A percentile compares a stretch with the other conserved stretches of the same genome.
Evolutionary conservation across 768 basidiomycete genomes (phyloP).

Genomic region (Suillus variegatus): DNA sequence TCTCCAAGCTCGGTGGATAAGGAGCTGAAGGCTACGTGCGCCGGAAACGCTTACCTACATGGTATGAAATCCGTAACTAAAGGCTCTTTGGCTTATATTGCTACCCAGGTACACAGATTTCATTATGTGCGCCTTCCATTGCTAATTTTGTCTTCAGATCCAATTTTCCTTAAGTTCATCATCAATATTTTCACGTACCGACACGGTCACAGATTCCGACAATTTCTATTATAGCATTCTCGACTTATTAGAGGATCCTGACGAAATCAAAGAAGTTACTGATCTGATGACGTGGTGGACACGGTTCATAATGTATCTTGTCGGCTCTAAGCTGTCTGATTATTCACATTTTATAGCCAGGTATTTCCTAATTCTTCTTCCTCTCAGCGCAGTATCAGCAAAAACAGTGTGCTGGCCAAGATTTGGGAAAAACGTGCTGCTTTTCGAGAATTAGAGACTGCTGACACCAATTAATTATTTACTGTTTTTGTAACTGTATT

Average conservation of each 20-base stretch:
- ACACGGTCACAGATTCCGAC: constrained; percentile 24
- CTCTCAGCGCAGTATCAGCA: background rate
- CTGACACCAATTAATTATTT: too few species aligned
- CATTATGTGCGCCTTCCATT: too few species aligned
- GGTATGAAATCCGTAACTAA: too few species aligned
- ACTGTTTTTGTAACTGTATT: too few species aligned
- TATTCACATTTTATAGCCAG: background rate
- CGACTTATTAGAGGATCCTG: constrained; percentile 20
- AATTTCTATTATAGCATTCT: constrained; percentile 6
- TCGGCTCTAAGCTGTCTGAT: background rate
- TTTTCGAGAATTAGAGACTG: too few species aligned
- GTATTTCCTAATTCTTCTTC: constrained; percentile 7
- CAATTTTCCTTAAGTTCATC: constrained; percentile 20
- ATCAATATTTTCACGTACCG: constrained; percentile 19
- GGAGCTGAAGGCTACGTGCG: too few species aligned
- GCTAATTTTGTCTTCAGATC: constrained; percentile 8
- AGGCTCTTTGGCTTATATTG: too few species aligned
- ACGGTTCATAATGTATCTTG: constrained; percentile 2
- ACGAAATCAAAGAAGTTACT: constrained; percentile 19
- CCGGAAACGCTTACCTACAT: too few species aligned
- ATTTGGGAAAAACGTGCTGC: background rate
- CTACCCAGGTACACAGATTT: constrained; percentile 14
- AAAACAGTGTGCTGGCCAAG: constrained; percentile 6
- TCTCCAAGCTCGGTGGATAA: constrained; percentile 32
- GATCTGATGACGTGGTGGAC: constrained; percentile 22